Conservation (phyloP, 768 basidiomycete genomes). For the Mycena floridula region DNA sequence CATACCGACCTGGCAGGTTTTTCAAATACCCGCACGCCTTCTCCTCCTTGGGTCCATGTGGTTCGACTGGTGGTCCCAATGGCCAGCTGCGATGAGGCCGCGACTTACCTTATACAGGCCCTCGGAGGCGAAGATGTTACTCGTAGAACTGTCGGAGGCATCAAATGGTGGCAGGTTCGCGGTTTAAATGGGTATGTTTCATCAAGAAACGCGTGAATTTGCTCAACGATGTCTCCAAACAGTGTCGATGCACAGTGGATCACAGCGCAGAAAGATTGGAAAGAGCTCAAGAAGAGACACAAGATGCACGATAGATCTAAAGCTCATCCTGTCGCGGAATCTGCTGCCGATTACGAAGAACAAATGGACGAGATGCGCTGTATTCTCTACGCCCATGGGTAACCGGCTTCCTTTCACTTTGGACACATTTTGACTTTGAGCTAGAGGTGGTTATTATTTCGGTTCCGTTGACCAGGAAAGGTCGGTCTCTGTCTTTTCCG, state of each 20-base stretch:
- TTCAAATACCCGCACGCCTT: slow-evolving; percentile 74
- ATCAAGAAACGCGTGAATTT: too few species aligned
- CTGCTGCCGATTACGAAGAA: slow-evolving; percentile 36
- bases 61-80: slow-evolving; percentile 69
- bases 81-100: slow-evolving; percentile 70
- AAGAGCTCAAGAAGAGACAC: slow-evolving; percentile 52
- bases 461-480: slow-evolving; percentile 77
- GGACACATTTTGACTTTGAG: slow-evolving; percentile 9
- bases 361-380: slow-evolving; percentile 84
- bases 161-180: slow-evolving; percentile 98
- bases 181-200: slow-evolving; percentile 62
- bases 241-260: slow-evolving; percentile 90
- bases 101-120: slow-evolving; percentile 63
- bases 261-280: slow-evolving; percentile 77
- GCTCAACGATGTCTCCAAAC: slow-evolving; percentile 7
- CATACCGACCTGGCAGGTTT: slow-evolving; percentile 35
- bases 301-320: slow-evolving; percentile 39
- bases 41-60: slow-evolving; percentile 80
- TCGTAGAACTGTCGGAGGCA: slow-evolving; percentile 73
- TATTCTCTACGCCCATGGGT: slow-evolving; percentile 74
- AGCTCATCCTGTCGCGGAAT: slow-evolving; percentile 7
- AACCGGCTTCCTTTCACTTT: slow-evolving; percentile 4
- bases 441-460: slow-evolving; percentile 75
- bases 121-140: slow-evolving; percentile 79
- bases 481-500: slow-evolving; percentile 20